A percentile compares a stretch with the other conserved stretches of the same genome.
Conservation (phyloP, 768 basidiomycete species). For the Russula olivacea region DNA sequence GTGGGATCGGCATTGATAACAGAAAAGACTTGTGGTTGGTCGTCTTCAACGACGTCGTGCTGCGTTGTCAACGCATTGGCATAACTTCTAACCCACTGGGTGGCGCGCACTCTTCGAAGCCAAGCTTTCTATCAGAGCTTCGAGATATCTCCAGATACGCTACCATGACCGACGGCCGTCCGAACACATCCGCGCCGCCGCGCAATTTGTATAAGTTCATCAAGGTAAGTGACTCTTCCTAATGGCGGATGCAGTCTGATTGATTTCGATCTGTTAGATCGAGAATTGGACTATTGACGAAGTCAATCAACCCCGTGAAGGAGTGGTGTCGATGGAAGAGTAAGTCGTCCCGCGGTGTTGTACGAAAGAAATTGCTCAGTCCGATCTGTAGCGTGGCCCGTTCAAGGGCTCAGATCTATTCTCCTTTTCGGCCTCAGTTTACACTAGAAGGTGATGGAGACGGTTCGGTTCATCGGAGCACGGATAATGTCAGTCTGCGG, state of each 20-base stretch:
- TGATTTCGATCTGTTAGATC: slow-evolving; percentile 43
- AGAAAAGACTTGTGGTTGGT: slow-evolving; percentile 94
- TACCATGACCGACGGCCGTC: slow-evolving; percentile 53
- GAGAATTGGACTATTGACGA: slow-evolving; percentile 84
- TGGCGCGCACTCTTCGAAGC: slow-evolving; percentile 58
- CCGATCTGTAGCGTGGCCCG: slow-evolving; percentile 53
- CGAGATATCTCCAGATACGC: slow-evolving; percentile 81
- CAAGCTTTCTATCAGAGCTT: slow-evolving; percentile 72
- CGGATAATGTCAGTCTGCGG: slow-evolving; percentile 83
- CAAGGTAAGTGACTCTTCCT: slow-evolving; percentile 49
- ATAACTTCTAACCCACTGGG: slow-evolving; percentile 79
- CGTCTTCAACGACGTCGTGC: slow-evolving; percentile 90
- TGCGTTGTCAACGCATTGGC: slow-evolving; percentile 87
- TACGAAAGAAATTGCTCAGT: slow-evolving; percentile 14
- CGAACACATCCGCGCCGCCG: slow-evolving; percentile 71
- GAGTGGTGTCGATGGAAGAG: slow-evolving; percentile 89
- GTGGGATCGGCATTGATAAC: slow-evolving; percentile 44
- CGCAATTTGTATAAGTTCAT: slow-evolving; percentile 92
- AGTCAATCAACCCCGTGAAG: slow-evolving; percentile 66
- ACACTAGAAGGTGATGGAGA: slow-evolving; percentile 58
- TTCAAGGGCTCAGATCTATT: slow-evolving; percentile 56
- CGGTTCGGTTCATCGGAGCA: slow-evolving; percentile 77
- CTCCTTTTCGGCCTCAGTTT: slow-evolving; percentile 56
- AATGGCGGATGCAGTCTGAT: slow-evolving; percentile 9
- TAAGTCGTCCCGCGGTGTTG: slow-evolving; percentile 37